Evolutionary conservation across 768 basidiomycete genomes (phyloP), one percentile per base, ranked within the genome.

Genomic region (Boletus patriciae): DNA sequence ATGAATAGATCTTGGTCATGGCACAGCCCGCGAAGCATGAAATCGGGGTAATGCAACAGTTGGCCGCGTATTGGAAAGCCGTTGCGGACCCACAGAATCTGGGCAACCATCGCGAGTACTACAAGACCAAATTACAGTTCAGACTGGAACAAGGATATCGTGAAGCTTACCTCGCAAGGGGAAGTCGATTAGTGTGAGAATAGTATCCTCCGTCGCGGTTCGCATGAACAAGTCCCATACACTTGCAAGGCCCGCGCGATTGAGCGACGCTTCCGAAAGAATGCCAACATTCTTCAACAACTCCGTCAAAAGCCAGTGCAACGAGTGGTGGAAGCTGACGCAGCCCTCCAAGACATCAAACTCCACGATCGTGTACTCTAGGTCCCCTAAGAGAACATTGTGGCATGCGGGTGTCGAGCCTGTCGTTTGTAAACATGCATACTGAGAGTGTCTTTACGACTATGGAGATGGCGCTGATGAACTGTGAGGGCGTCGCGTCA

Each of bases 81-180:
- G 64, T 99, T 99, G 52, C 96, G 89, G 9, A 97, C 95, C 97
- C 97, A 99, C 5, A 98, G 80, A 0, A 98, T 93, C 69, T 98
- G 97, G 0, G 95, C 94, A 44, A 96, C 87, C 87, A 95, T 93
- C 2, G 87, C 83, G 25, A 94, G 77, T 7, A 92, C 93, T 94
- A 52, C 23, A 11, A 52, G 6, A n/a, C 31, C 16, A 31, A 25
- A 7, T 33, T 55, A 19, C 57, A 44, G 51, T 54, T 42, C 37
- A 11, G 11, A 34, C 9, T n/a, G 42, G 18, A 51, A 52, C 33
- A n/a, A 46, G 16, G 29, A 38, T 11, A 19, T 23, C 36, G 25
- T 5, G 16, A 50, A 21, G 71, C 85, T 67, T 61, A 92, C 95
- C 93, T 79, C 93, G 77, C 34, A 98, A 70, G 2, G 96, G 94